These are phyloP conservation scores for Ploettnerulaceae sp. DNA, from an alignment of 2,329 filamentous ascomycete species.

Conservation along the genomic window DNA sequence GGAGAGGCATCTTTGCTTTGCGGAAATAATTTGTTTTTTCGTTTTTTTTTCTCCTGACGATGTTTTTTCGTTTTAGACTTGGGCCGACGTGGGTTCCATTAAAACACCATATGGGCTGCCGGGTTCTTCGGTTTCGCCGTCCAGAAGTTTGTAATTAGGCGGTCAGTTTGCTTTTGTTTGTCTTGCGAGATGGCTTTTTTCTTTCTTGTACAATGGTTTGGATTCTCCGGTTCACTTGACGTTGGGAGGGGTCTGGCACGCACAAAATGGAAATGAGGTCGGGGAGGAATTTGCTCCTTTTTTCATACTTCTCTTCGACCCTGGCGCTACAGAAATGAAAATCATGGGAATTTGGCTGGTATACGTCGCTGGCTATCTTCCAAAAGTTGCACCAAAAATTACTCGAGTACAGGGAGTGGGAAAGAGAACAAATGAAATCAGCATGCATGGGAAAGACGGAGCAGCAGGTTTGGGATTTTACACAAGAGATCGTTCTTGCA, in stretches of 20 bases:
- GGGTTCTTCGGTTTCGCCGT: slow-evolving; percentile 28
- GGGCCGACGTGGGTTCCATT: slow-evolving; percentile 21
- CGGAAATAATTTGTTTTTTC: slow-evolving; percentile 28
- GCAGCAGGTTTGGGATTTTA: slow-evolving; percentile 5
- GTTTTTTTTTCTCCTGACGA: slow-evolving; percentile 30
- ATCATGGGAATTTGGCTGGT: not conserved
- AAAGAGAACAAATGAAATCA: slow-evolving; percentile 6
- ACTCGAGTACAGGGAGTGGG: not conserved
- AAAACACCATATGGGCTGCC: slow-evolving; percentile 29
- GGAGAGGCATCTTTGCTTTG: slow-evolving; percentile 32
- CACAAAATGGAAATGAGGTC: slow-evolving; percentile 31
- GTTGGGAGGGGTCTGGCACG: slow-evolving; percentile 25
- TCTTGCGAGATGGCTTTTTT: slow-evolving; percentile 27
- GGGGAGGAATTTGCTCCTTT: slow-evolving; percentile 23
- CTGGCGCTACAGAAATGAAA: slow-evolving; percentile 6
- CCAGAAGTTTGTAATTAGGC: slow-evolving; percentile 36
- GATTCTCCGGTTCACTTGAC: slow-evolving; percentile 23
- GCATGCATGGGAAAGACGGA: slow-evolving; percentile 9
- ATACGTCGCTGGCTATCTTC: not conserved
- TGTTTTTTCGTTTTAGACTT: slow-evolving; percentile 28
- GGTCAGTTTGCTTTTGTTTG: slow-evolving; percentile 20
- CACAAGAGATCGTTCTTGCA: slow-evolving; percentile 8
- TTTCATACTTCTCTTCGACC: slow-evolving; percentile 7
- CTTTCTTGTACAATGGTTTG: slow-evolving; percentile 36
- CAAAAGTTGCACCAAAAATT: slow-evolving; percentile 3